These are phyloP conservation scores for Chimonanthus praecox DNA, from an alignment of 164 flowering plant genomes.

Conservation along the genomic window DNA sequence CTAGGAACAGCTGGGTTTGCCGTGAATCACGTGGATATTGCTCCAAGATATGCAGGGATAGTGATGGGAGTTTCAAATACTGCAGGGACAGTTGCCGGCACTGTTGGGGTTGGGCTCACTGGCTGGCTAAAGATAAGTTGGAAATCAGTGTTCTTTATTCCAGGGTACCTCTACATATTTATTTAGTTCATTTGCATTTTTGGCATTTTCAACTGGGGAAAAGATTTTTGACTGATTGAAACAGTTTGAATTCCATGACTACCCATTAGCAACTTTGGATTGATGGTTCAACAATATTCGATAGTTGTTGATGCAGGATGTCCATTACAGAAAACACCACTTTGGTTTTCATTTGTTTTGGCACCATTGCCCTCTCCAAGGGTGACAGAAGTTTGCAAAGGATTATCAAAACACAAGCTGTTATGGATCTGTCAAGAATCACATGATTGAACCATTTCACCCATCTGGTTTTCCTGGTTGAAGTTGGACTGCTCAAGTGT, in stretches of 20 bases:
- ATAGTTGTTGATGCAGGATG: background rate
- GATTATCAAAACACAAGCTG: no score
- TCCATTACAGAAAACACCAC: background rate
- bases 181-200: slow-evolving; percentile 64
- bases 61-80: slow-evolving; percentile 96
- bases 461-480: no score
- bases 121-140: slow-evolving; percentile 69
- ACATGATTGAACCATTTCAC: no score
- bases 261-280: background rate
- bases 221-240: slow-evolving; percentile 63
- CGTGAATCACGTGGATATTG: slow-evolving; percentile 89
- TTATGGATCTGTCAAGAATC: no score
- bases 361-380: background rate
- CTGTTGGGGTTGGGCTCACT: slow-evolving; percentile 77
- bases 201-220: slow-evolving; percentile 74
- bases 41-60: slow-evolving; percentile 89
- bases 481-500: no score
- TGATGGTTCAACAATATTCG: background rate
- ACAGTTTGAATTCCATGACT: background rate
- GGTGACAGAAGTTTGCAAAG: no score
- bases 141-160: slow-evolving; percentile 66
- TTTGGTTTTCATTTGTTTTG: background rate
- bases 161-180: slow-evolving; percentile 64
- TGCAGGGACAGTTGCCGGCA: slow-evolving; percentile 86
- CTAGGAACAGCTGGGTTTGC: slow-evolving; percentile 94